Evolutionary conservation across 352 stramenopile species (phyloP).

Genomic region (Halophytophthora batemanensis): DNA sequence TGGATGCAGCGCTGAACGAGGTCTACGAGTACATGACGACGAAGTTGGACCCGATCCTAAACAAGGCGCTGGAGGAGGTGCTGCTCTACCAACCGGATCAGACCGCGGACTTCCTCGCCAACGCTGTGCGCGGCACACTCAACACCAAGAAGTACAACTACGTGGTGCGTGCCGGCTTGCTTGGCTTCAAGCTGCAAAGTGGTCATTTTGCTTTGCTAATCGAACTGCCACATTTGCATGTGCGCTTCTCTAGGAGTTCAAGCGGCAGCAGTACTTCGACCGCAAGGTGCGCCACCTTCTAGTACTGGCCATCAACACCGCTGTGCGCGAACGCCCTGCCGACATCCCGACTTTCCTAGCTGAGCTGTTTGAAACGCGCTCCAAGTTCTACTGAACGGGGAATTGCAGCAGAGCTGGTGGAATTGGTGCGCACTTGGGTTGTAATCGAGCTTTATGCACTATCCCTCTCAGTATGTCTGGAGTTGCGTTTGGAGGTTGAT

Average conservation of each 20-base stretch:
- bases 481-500: too few species aligned
- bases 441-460: too few species aligned
- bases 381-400: slow-evolving; percentile 52
- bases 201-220: too few species aligned
- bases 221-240: too few species aligned
- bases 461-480: too few species aligned
- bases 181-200: too few species aligned
- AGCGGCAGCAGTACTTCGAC: slow-evolving; percentile 71
- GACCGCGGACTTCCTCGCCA: slow-evolving; percentile 62
- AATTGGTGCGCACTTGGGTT: too few species aligned
- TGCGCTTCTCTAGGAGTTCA: too few species aligned
- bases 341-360: slow-evolving; percentile 51
- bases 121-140: slow-evolving; percentile 61
- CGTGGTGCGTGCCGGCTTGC: slow-evolving; percentile 43
- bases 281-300: slow-evolving; percentile 76
- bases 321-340: slow-evolving; percentile 57
- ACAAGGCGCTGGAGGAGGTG: slow-evolving; percentile 58
- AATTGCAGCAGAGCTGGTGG: background rate
- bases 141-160: slow-evolving; percentile 77
- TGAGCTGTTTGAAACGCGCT: slow-evolving; percentile 67
- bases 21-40: slow-evolving; percentile 75
- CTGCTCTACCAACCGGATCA: slow-evolving; percentile 77
- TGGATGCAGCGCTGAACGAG: slow-evolving; percentile 44
- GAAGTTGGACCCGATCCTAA: slow-evolving; percentile 61
- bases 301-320: slow-evolving; percentile 53